Conservation (phyloP, 2,329 filamentous ascomycete species). For the Orbilia oligospora region DNA sequence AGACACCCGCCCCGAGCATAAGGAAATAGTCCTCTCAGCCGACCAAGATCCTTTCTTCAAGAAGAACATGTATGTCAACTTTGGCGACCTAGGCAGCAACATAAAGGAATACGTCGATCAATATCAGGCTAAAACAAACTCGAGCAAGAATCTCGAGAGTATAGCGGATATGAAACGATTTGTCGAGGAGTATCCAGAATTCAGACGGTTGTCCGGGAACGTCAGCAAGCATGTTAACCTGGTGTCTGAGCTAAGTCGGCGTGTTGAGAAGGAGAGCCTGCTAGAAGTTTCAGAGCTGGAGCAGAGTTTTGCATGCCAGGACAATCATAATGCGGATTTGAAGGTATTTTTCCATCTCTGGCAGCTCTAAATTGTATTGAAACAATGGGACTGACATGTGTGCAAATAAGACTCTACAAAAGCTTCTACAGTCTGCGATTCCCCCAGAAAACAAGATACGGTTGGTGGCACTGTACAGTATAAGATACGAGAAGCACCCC, state of each 20-base stretch:
- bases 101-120: slow-evolving; percentile 93
- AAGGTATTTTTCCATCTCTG: slow-evolving; percentile 73
- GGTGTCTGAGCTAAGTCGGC: slow-evolving; percentile 90
- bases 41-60: slow-evolving; percentile 99
- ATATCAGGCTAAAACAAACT: slow-evolving; percentile 98
- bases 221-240: slow-evolving; percentile 98
- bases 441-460: slow-evolving; percentile 86
- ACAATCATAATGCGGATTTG: slow-evolving; percentile 92
- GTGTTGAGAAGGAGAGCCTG: slow-evolving; percentile 86
- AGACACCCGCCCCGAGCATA: slow-evolving; percentile 86
- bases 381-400: background rate
- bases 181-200: slow-evolving; percentile 98
- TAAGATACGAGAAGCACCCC: slow-evolving; percentile 89
- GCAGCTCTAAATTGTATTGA: background rate
- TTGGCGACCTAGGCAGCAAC: slow-evolving; percentile 78
- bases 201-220: slow-evolving; percentile 95
- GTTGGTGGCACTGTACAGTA: slow-evolving; percentile 91
- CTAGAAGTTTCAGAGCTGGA: slow-evolving; percentile 98
- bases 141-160: slow-evolving; percentile 93
- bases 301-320: slow-evolving; percentile 95
- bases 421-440: slow-evolving; percentile 84
- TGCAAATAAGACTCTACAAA: slow-evolving; percentile 79
- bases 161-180: slow-evolving; percentile 99
- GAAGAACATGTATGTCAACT: slow-evolving; percentile 82
- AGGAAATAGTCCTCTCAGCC: slow-evolving; percentile 91